These are phyloP conservation scores for Pogostemon cablin DNA, from an alignment of 257 asterid species.

Conservation along the genomic window DNA sequence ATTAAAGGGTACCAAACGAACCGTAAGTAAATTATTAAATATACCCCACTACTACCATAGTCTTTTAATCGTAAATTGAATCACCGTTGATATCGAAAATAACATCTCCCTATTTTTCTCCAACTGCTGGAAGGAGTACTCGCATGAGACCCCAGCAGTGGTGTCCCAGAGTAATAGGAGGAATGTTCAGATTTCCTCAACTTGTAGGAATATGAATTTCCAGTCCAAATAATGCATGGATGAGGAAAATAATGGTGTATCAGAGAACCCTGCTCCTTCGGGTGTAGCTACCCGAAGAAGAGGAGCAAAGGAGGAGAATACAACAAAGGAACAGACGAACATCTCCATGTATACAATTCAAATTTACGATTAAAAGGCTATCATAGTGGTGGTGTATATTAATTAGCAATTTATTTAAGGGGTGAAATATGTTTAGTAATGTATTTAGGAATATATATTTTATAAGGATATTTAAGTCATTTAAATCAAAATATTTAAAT, in stretches of 20 bases:
- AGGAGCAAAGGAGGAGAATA: slow-evolving; percentile 46
- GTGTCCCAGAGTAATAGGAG: slow-evolving; percentile 39
- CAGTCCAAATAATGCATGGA: slow-evolving; percentile 51
- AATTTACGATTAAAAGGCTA: too few relatives aligned
- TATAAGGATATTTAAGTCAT: too few relatives aligned
- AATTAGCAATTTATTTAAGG: too few relatives aligned
- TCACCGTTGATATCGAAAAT: slow-evolving; percentile 50
- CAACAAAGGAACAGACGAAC: neutral
- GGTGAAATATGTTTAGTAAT: too few relatives aligned
- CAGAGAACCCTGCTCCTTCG: slow-evolving; percentile 49
- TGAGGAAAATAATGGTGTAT: slow-evolving; percentile 39
- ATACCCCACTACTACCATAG: too few relatives aligned
- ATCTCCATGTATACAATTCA: too few relatives aligned
- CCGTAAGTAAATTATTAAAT: too few relatives aligned
- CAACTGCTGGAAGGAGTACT: slow-evolving; percentile 56
- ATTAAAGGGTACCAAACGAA: too few relatives aligned
- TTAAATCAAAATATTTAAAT: too few relatives aligned
- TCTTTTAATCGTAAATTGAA: slow-evolving; percentile 46
- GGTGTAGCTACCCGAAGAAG: slow-evolving; percentile 49
- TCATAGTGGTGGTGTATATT: too few relatives aligned
- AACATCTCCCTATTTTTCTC: slow-evolving; percentile 53
- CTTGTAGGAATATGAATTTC: slow-evolving; percentile 52
- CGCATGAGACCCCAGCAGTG: slow-evolving; percentile 44
- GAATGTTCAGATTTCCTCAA: slow-evolving; percentile 46
- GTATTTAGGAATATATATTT: too few relatives aligned